Conservation (phyloP, 23 red algal genomes). For the Rhodosorus marinus region DNA sequence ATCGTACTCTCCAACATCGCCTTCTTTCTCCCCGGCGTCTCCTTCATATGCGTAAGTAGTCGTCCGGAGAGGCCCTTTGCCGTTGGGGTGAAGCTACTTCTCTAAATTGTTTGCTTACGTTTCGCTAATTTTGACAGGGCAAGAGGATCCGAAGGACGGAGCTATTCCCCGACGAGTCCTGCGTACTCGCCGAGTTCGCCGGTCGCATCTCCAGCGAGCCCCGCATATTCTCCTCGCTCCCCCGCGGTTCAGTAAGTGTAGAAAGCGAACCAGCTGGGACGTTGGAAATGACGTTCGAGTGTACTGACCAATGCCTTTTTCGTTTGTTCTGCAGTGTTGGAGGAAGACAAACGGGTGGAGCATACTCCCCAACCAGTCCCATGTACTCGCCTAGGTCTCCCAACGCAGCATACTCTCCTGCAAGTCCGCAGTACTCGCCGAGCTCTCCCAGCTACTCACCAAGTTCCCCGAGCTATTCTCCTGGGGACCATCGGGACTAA, state of each 20-base stretch:
- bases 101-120: constrained; percentile 1
- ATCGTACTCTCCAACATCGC: not conserved
- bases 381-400: not conserved
- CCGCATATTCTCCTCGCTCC: constrained; percentile 7
- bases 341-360: too few relatives aligned
- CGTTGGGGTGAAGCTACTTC: not conserved
- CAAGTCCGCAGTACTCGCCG: not conserved
- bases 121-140: not conserved
- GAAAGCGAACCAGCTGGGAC: too few relatives aligned
- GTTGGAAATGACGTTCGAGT: too few relatives aligned
- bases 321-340: too few relatives aligned
- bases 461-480: too few relatives aligned
- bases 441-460: constrained; percentile 1
- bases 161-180: constrained; percentile 4
- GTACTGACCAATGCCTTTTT: constrained; percentile 6
- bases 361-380: not conserved
- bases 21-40: constrained; percentile 1
- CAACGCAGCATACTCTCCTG: not conserved
- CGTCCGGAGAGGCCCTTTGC: not conserved
- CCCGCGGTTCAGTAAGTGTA: too few relatives aligned
- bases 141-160: not conserved
- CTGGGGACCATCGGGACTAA: too few relatives aligned
- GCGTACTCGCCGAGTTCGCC: constrained; percentile 6
- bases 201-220: not conserved
- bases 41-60: not conserved